Evolutionary conservation across 1,284 basidiomycete species (phyloP), one percentile per base, ranked within the genome.

Genomic region (Ceratobasidium sp.): DNA sequence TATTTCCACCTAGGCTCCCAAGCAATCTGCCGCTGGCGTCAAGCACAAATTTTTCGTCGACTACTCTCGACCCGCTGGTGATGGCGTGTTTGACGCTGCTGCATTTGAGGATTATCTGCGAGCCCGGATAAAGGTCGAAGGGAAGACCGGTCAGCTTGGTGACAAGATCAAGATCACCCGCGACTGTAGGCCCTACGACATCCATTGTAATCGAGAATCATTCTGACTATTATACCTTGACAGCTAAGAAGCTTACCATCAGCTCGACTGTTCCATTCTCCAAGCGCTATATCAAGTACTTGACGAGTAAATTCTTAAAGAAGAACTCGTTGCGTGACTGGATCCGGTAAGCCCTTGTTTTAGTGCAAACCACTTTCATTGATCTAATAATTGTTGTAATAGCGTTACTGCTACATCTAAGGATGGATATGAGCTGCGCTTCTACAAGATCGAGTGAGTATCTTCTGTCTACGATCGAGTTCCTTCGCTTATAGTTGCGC

Each of bases 231-330:
- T 72, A 23, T 53, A 55, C 14, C 70, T 90, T 86, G 23, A 36
- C 87, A 79, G 89, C 88, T 81, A 89, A 84, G 80, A 93, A 89
- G 83, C 85, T 96, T 79, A 91, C 89, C 73, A 87, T 96, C 76
- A 89, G 89, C 60, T 91, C 93, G 71, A 89, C 85, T 80, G 89
- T 96, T 79, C 88, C 92, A 67, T 91, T 96, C 83, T 96, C 94
- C 72, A 97, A 97, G 84, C 87, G 94, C 74, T 96, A 95, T 82
- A 87, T 94, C 78, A 94, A 96, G 83, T 97, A 96, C 84, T 86
- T 96, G 76, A 96, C 94, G 73, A 96, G 96, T 87, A 96, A 96
- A 86, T 96, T 93, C 86, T 86, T 97, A 83, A 96, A 96, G 85
- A 94, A 94, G 86, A 92, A 92, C 83, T 84, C 86, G 52, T 85